Conservation (phyloP, 768 basidiomycete species). For the Psilocybe tampanensis region DNA sequence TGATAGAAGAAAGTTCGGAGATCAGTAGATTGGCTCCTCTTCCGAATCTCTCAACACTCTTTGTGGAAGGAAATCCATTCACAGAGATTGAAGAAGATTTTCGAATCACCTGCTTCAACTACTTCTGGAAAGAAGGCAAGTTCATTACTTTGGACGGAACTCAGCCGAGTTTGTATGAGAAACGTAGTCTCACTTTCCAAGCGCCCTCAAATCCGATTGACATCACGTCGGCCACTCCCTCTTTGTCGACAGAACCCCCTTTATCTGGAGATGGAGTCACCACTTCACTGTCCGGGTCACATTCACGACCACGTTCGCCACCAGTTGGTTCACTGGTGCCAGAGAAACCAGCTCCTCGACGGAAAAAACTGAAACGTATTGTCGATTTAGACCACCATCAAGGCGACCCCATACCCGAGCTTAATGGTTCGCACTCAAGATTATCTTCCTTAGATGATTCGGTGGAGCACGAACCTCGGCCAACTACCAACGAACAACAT, state of each 20-base stretch:
- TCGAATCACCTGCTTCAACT: slow-evolving; percentile 77
- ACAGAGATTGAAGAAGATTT: slow-evolving; percentile 72
- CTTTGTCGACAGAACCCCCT: slow-evolving; percentile 25
- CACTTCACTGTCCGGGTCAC: background rate
- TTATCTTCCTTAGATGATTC: slow-evolving; percentile 31
- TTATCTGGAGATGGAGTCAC: background rate
- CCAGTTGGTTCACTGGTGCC: slow-evolving; percentile 9
- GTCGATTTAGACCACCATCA: slow-evolving; percentile 70
- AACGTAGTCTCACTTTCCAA: slow-evolving; percentile 58
- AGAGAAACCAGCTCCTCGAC: slow-evolving; percentile 43
- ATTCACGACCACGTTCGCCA: background rate
- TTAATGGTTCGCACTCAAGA: slow-evolving; percentile 32
- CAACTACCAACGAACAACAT: background rate
- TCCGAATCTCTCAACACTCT: slow-evolving; percentile 79
- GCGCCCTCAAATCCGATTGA: slow-evolving; percentile 50
- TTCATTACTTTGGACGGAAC: slow-evolving; percentile 75
- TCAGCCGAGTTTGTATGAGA: slow-evolving; percentile 72
- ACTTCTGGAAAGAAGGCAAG: slow-evolving; percentile 86
- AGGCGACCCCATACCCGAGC: slow-evolving; percentile 35
- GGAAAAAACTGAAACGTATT: slow-evolving; percentile 72
- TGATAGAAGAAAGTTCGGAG: slow-evolving; percentile 82
- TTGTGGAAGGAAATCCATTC: slow-evolving; percentile 86
- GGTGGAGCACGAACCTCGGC: slow-evolving; percentile 1
- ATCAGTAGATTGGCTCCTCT: slow-evolving; percentile 80
- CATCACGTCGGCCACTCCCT: slow-evolving; percentile 43